Percentiles rank a stretch among this genome's conserved stretches.
phyloP scores from a whole-genome alignment of 1,139 yeast species.

The Williopsis jadinii region DNA sequence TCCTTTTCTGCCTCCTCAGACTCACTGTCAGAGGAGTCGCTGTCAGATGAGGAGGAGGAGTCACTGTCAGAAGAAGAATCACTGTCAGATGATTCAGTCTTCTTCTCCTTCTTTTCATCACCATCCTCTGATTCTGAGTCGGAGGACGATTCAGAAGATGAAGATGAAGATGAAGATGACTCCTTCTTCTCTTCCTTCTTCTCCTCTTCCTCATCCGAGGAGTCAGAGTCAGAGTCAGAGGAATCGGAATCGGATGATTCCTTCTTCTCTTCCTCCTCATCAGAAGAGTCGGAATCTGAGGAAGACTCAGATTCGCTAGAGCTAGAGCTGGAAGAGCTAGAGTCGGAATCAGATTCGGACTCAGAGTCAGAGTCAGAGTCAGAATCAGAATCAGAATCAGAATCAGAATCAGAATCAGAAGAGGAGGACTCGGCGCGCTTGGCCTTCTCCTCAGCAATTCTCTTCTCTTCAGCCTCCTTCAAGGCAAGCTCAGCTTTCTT shows the following conservation, averaged over 20 bases:
- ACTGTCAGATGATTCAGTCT: constrained; percentile 11
- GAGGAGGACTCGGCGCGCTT: constrained; percentile 17
- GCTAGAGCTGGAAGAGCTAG: constrained; percentile 1
- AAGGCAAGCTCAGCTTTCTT: constrained; percentile 27
- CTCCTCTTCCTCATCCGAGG: constrained; percentile 16
- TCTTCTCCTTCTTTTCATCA: constrained; percentile 14
- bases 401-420: constrained; percentile 6
- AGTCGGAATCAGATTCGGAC: constrained; percentile 13
- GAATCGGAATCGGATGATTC: constrained; percentile 22
- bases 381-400: constrained; percentile 4
- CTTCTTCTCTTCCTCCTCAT: constrained; percentile 20
- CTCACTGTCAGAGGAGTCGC: constrained; percentile 14
- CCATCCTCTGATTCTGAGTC: constrained; percentile 16
- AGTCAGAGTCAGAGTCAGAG: constrained; percentile 4
- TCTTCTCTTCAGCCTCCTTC: constrained; percentile 28
- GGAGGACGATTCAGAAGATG: constrained; percentile 9
- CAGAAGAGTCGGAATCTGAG: constrained; percentile 3
- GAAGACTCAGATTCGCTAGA: constrained; percentile 10
- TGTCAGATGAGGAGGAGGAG: constrained; percentile 11
- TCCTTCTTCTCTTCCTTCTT: constrained; percentile 13
- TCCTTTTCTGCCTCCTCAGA: constrained; percentile 20
- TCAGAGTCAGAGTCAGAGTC: constrained; percentile 4
- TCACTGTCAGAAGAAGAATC: constrained; percentile 15
- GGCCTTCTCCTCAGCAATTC: constrained; percentile 21
- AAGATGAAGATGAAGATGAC: constrained; percentile 10